Conservation (phyloP, 1,284 basidiomycete species). For the Pascua sp. region DNA sequence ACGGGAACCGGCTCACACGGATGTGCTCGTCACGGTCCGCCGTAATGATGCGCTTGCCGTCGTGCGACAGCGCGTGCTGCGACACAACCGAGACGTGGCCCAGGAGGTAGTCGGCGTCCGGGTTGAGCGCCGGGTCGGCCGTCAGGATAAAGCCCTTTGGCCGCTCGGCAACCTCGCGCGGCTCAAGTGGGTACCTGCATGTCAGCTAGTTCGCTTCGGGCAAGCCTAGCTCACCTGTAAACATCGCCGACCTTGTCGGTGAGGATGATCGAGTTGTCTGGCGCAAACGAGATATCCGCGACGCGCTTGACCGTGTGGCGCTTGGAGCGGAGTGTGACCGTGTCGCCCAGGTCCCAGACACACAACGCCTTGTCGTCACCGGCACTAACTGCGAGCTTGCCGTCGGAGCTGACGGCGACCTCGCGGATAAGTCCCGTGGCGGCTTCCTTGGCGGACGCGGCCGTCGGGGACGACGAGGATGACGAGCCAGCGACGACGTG, state of each 20-base stretch:
- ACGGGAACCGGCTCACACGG: conserved; percentile 80
- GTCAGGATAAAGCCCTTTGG: conserved; percentile 56
- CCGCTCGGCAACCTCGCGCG: conserved; percentile 55
- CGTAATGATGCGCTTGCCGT: conserved; percentile 72
- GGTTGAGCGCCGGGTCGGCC: conserved; percentile 62
- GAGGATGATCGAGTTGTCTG: conserved; percentile 28
- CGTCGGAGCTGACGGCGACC: conserved; percentile 56
- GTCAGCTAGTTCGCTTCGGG: not conserved
- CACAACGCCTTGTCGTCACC: conserved; percentile 76
- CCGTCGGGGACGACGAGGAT: conserved; percentile 11
- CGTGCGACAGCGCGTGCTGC: conserved; percentile 61
- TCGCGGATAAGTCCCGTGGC: conserved; percentile 56
- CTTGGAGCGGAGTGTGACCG: conserved; percentile 5
- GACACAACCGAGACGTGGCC: conserved; percentile 81
- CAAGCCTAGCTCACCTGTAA: conserved; percentile 27
- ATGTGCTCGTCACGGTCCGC: conserved; percentile 92
- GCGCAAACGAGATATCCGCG: conserved; percentile 25
- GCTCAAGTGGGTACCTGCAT: conserved; percentile 51
- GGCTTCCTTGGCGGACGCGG: conserved; percentile 5
- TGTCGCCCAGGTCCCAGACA: conserved; percentile 59
- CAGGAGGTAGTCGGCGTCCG: conserved; percentile 39
- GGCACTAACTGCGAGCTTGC: conserved; percentile 59
- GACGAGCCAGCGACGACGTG: conserved; percentile 9
- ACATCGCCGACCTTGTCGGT: conserved; percentile 47
- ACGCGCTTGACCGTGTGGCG: conserved; percentile 23